Base-by-base conservation (phyloP, 2,329 filamentous ascomycete genomes). In the Venturia pyrina region DNA sequence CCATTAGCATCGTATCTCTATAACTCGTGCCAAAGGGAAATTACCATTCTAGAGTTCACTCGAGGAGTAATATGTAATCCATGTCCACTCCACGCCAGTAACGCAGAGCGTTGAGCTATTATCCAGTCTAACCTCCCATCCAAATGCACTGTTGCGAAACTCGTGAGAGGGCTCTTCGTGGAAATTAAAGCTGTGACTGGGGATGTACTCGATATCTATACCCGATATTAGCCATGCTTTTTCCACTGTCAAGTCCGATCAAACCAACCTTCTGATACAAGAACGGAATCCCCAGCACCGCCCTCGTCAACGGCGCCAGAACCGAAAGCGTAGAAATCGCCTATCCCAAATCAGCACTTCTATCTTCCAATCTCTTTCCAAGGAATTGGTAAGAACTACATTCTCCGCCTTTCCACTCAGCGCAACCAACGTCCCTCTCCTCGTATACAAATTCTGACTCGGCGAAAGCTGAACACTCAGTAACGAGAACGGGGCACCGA, bases 101-200 rank as follows among this genome's bases (percentile, higher is more conserved):
- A 82, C 1, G 92, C 92, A 69, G 90, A 89, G 68, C 91, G 85
- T 75, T 98, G 93, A 7, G 91, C 85, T 10, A 99, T 81, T 81
- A 96, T 90, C 93, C 95, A 99, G 78, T 99, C 95, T 66, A 92
- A 88, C 5, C 92, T 91, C 66, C 95, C 95, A 79, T 99, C 92
- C 63, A 99, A 85, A 74, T 93, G 89, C 34, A 99, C 83, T 8
- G 96, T 86, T 15, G 90, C 87, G 71, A 99, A 93, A 6, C 92
- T 93, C 0, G 93, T 95, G 64, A 89, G 87, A 5, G 91, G 87
- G 5, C 91, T 91, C 75, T 92, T 95, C 32, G 93, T 92, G 40
- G 90, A 90, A 71, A 99, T 89, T 69, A 99, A 81, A 41, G 92
- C 92, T 56, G 90, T 96, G 70, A 97, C 85, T 1, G 95, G 93